phyloP scores from a whole-genome alignment of 345 rosid genomes.

The Raphanus sativus region DNA sequence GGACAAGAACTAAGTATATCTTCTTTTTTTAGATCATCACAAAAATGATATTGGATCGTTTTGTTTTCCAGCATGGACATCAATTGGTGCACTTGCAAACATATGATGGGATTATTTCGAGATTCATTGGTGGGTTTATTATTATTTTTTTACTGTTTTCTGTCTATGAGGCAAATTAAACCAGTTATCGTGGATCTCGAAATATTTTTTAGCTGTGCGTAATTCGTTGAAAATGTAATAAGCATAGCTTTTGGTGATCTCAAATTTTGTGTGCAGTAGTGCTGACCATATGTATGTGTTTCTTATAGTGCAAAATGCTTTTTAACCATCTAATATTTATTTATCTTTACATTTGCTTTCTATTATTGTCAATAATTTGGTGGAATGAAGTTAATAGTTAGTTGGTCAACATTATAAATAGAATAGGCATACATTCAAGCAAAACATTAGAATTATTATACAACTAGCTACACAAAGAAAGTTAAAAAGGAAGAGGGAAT shows the following conservation, averaged over 20 bases:
- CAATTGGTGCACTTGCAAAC: conserved; percentile 12
- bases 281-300: too few relatives aligned
- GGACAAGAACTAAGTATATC: too few relatives aligned
- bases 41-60: conserved; percentile 3
- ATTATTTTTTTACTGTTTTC: background rate
- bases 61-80: conserved; percentile 13
- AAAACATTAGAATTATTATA: conserved; percentile 3
- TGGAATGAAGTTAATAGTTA: conserved; percentile 16
- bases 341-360: conserved; percentile 14
- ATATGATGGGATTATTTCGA: conserved; percentile 16
- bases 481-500: background rate
- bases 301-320: too few relatives aligned
- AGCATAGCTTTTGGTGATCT: conserved; percentile 29
- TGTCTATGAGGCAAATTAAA: conserved; percentile 10
- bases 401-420: conserved; percentile 16
- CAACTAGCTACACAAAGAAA: background rate
- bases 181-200: conserved; percentile 3
- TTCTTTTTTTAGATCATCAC: too few relatives aligned
- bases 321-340: conserved; percentile 12
- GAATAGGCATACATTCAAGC: conserved; percentile 15
- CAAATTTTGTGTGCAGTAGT: conserved; percentile 32
- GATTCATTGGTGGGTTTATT: conserved; percentile 3
- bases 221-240: conserved; percentile 23
- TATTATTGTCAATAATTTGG: conserved; percentile 37
- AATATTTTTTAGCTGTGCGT: conserved; percentile 21